These are phyloP conservation scores for Trichoderma sp. DNA, from an alignment of 2,329 filamentous ascomycete genomes.

Conservation along the genomic window DNA sequence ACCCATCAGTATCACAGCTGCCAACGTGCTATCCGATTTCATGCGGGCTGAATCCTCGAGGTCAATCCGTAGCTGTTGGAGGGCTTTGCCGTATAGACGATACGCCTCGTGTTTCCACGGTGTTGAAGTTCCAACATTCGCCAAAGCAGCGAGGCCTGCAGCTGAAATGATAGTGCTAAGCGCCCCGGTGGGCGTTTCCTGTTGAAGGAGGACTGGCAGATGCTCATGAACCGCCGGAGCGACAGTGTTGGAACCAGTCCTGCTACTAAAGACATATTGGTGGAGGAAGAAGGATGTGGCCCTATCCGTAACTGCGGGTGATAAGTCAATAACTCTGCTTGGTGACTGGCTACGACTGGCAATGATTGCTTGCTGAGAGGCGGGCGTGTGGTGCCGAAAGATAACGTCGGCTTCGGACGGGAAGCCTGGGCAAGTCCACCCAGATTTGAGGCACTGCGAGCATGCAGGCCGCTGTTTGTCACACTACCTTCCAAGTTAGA, in stretches of 20 bases:
- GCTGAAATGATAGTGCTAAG: constrained; percentile 22
- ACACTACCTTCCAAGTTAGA: constrained; percentile 20
- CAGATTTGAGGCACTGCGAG: constrained; percentile 21
- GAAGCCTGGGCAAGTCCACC: constrained; percentile 23
- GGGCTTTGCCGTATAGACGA: constrained; percentile 21
- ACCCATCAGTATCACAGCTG: constrained; percentile 25
- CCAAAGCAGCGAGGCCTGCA: constrained; percentile 24
- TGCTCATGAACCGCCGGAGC: constrained; percentile 21
- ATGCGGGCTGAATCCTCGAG: constrained; percentile 19
- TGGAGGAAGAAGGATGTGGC: constrained; percentile 24
- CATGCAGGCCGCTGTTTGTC: constrained; percentile 22
- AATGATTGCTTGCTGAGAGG: neutral
- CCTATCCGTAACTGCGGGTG: constrained; percentile 19
- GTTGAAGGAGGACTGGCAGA: constrained; percentile 21
- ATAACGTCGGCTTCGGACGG: neutral
- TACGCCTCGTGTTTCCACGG: constrained; percentile 24
- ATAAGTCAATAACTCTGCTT: constrained; percentile 9
- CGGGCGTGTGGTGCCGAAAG: constrained; percentile 21
- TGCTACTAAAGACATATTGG: constrained; percentile 22
- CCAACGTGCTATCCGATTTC: constrained; percentile 23
- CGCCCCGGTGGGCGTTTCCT: constrained; percentile 16
- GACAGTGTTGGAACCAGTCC: neutral
- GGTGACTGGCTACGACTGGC: neutral
- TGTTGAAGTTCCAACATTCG: constrained; percentile 21
- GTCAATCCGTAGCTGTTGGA: constrained; percentile 18